These are phyloP conservation scores for Eucalyptus dawsonii DNA, from an alignment of 345 rosid genomes.

Conservation along the genomic window DNA sequence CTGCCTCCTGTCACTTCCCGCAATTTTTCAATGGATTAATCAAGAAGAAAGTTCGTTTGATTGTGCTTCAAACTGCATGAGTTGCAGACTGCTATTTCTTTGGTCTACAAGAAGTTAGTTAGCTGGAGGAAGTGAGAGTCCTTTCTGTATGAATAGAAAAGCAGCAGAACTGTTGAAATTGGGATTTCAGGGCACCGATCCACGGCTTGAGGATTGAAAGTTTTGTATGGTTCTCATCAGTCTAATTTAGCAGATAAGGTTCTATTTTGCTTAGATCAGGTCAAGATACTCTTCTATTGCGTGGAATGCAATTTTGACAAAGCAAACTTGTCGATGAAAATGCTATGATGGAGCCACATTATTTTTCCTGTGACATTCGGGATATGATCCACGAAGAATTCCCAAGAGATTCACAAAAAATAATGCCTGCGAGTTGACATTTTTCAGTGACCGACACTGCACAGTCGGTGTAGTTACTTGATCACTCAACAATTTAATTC, in stretches of 20 bases:
- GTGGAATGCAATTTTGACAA: background rate
- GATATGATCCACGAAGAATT: background rate
- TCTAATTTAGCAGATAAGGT: background rate
- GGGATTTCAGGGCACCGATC: background rate
- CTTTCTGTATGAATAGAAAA: background rate
- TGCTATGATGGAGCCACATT: background rate
- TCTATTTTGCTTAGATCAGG: background rate
- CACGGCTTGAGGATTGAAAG: background rate
- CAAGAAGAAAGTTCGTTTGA: background rate
- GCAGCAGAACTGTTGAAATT: background rate
- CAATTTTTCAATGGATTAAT: background rate
- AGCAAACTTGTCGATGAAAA: background rate
- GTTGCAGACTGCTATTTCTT: background rate
- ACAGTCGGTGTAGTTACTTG: background rate
- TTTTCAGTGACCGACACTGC: background rate
- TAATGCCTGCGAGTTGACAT: background rate
- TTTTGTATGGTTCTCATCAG: background rate
- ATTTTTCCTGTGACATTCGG: background rate
- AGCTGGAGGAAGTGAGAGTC: background rate
- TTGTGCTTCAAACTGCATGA: background rate
- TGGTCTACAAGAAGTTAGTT: background rate
- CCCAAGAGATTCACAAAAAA: background rate
- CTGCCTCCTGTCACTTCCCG: background rate
- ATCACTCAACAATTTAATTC: background rate
- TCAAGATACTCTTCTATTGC: background rate